A percentile compares a stretch with the other conserved stretches of the same genome.
phyloP scores from a whole-genome alignment of 2,329 filamentous ascomycete species.

The Neoarthrinium moseri region DNA sequence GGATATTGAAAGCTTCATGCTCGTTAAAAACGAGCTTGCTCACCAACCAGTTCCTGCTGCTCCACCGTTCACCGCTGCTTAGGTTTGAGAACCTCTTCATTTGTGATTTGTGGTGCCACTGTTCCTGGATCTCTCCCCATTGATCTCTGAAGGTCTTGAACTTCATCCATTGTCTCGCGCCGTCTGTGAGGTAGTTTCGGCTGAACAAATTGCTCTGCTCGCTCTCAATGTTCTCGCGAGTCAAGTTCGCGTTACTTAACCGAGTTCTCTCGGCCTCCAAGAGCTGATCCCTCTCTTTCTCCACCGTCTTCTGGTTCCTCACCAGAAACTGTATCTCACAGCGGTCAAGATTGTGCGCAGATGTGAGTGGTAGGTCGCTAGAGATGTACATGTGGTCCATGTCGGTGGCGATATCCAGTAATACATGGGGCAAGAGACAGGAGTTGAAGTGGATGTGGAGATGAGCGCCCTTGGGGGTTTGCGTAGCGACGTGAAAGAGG shows the following conservation, averaged over 20 bases:
- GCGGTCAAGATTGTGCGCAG: constrained; percentile 39
- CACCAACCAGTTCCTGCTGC: constrained; percentile 49
- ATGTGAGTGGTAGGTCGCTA: constrained; percentile 52
- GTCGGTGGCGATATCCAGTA: constrained; percentile 54
- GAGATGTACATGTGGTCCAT: constrained; percentile 69
- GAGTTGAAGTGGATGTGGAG: constrained; percentile 78
- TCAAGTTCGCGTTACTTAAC: neutral
- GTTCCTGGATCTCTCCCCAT: constrained; percentile 46
- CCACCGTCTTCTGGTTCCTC: constrained; percentile 1
- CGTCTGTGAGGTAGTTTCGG: neutral
- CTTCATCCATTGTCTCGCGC: constrained; percentile 2
- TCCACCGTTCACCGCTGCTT: neutral
- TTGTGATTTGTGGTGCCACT: neutral
- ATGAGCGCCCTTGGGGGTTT: constrained; percentile 70
- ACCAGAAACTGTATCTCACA: constrained; percentile 66
- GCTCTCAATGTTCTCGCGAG: neutral
- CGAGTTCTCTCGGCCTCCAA: neutral
- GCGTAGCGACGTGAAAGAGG: constrained; percentile 54
- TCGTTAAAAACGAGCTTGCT: constrained; percentile 62
- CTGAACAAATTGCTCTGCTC: neutral
- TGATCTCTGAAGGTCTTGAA: constrained; percentile 22
- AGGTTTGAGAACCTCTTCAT: neutral
- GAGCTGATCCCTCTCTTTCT: too few species aligned
- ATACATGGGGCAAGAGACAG: constrained; percentile 60
- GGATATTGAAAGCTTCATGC: constrained; percentile 54